A percentile compares a stretch with the other conserved stretches of the same genome.
These are phyloP conservation scores for Pseudodiploospora longispora DNA, from an alignment of 2,329 filamentous ascomycete genomes.

Conservation along the genomic window DNA sequence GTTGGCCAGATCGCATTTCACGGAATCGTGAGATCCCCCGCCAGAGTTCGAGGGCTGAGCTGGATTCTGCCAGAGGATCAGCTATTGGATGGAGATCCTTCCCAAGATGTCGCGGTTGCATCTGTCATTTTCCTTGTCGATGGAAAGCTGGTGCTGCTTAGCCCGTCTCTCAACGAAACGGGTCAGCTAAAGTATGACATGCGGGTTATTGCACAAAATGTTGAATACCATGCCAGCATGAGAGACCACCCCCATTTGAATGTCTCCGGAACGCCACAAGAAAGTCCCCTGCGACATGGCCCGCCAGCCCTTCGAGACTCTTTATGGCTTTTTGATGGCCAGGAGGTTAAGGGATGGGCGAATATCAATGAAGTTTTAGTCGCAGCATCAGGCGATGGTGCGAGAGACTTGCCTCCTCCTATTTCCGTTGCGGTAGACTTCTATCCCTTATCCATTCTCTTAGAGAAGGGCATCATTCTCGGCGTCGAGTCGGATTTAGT, in stretches of 20 bases:
- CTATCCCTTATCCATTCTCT: constrained; percentile 78
- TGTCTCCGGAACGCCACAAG: constrained; percentile 19
- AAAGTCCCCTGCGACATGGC: constrained; percentile 16
- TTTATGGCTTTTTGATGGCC: constrained; percentile 89
- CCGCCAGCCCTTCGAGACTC: constrained; percentile 64
- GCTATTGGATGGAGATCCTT: constrained; percentile 82
- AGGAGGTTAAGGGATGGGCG: constrained; percentile 78
- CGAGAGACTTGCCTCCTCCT: constrained; percentile 63
- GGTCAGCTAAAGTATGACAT: constrained; percentile 95
- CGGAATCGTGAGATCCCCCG: constrained; percentile 88
- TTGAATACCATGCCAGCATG: constrained; percentile 91
- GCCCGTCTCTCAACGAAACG: constrained; percentile 74
- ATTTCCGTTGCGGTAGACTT: constrained; percentile 85
- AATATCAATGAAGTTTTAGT: constrained; percentile 78
- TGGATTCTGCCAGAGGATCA: constrained; percentile 94
- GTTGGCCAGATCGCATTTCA: constrained; percentile 98
- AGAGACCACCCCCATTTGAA: constrained; percentile 61
- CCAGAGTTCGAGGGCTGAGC: constrained; percentile 83
- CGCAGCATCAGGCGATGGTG: constrained; percentile 56
- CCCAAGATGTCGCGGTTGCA: constrained; percentile 87
- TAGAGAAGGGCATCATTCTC: constrained; percentile 84
- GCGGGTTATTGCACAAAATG: constrained; percentile 90
- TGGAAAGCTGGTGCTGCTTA: constrained; percentile 86
- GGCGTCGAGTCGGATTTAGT: constrained; percentile 88
- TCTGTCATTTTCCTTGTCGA: constrained; percentile 96